Conservation (phyloP, 345 rosid species). For the Dovyalis caffra region DNA sequence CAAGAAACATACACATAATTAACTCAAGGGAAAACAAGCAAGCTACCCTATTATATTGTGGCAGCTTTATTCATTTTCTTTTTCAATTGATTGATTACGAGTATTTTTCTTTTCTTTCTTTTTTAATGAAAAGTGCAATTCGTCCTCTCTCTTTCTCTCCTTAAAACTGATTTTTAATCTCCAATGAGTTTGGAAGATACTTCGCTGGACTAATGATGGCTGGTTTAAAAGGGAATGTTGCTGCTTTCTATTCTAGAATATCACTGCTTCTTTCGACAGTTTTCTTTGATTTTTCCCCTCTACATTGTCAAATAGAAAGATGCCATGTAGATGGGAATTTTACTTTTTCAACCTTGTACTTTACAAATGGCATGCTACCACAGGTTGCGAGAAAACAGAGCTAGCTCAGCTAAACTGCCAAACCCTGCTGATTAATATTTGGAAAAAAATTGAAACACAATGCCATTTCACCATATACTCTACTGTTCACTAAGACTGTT, state of each 20-base stretch:
- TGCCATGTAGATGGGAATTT: constrained; percentile 10
- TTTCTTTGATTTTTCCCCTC: neutral
- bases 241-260: neutral
- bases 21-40: constrained; percentile 25
- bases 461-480: too few relatives aligned
- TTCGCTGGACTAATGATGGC: constrained; percentile 35
- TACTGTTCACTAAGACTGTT: too few relatives aligned
- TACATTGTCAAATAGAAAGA: neutral
- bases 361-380: too few relatives aligned
- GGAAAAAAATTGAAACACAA: too few relatives aligned
- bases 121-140: constrained; percentile 31
- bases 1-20: constrained; percentile 7
- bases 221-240: constrained; percentile 21
- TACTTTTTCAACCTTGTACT: too few relatives aligned
- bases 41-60: constrained; percentile 15
- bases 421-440: too few relatives aligned
- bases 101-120: neutral
- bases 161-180: constrained; percentile 25
- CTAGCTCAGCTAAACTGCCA: too few relatives aligned
- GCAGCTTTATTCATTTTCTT: constrained; percentile 19
- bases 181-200: constrained; percentile 73
- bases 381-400: too few relatives aligned
- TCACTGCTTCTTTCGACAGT: neutral
- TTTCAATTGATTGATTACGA: constrained; percentile 17
- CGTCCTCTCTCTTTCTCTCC: constrained; percentile 22